Percentiles rank a stretch among this genome's conserved stretches.
Evolutionary conservation across 495 filamentous ascomycete species (phyloP).

Genomic region (Pseudoneurospora amorphoporcata): DNA sequence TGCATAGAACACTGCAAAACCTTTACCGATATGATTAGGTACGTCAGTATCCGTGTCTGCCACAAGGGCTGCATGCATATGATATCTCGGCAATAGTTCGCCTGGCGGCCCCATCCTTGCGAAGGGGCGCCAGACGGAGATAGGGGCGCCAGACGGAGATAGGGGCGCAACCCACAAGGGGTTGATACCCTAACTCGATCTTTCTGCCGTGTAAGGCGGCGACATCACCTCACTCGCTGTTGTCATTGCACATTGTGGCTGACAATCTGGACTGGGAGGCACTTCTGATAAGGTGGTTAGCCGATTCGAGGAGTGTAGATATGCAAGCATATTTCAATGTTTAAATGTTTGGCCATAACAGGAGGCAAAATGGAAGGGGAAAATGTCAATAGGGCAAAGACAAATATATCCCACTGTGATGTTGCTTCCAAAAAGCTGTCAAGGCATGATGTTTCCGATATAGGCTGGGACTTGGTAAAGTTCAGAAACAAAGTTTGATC

Average conservation of each 20-base stretch:
- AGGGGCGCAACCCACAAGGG: conserved; percentile 7
- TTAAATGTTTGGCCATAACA: not conserved
- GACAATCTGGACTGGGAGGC: not conserved
- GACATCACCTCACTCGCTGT: not conserved
- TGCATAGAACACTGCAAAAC: not conserved
- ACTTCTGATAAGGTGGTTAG: not conserved
- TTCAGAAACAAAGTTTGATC: not conserved
- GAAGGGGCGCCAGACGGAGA: not conserved
- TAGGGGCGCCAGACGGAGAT: too few species aligned
- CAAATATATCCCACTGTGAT: not conserved
- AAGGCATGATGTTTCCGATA: not conserved
- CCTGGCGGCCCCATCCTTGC: conserved; percentile 3
- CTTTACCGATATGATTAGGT: not conserved
- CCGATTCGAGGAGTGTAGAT: not conserved
- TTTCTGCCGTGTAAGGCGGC: not conserved
- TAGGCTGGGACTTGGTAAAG: not conserved
- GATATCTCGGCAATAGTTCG: not conserved
- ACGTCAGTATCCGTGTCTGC: conserved; percentile 1
- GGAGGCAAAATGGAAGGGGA: not conserved
- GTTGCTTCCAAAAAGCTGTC: not conserved
- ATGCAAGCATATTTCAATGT: not conserved
- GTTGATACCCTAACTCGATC: not conserved
- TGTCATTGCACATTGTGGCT: conserved; percentile 3
- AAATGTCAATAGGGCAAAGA: not conserved
- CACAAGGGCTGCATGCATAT: conserved; percentile 7